These are phyloP conservation scores for Calocybe gangraenosa DNA, from an alignment of 768 basidiomycete genomes.

Conservation along the genomic window DNA sequence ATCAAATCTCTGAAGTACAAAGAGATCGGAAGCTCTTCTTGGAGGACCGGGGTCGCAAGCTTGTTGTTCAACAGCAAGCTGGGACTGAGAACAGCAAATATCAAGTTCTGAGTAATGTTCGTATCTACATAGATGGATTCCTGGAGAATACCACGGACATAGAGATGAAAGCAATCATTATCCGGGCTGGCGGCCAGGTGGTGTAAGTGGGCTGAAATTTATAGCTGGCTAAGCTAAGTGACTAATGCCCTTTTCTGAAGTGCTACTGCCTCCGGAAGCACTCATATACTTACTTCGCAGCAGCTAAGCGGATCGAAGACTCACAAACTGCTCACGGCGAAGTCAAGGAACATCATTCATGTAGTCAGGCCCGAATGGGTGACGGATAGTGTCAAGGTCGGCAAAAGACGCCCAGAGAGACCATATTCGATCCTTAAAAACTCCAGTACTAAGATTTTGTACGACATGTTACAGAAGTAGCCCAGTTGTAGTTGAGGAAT, in stretches of 20 bases:
- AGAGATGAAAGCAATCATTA: slow-evolving; percentile 69
- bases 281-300: slow-evolving; percentile 77
- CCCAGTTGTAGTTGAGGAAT: background rate
- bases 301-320: slow-evolving; percentile 69
- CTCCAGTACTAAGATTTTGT: slow-evolving; percentile 30
- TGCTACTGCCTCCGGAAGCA: slow-evolving; percentile 54
- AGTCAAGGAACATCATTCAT: slow-evolving; percentile 43
- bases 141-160: slow-evolving; percentile 70
- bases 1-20: slow-evolving; percentile 56
- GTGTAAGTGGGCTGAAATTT: slow-evolving; percentile 41
- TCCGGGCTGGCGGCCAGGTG: slow-evolving; percentile 61
- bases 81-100: slow-evolving; percentile 18
- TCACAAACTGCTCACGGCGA: slow-evolving; percentile 54
- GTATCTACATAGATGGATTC: slow-evolving; percentile 70
- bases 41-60: slow-evolving; percentile 41
- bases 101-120: slow-evolving; percentile 40
- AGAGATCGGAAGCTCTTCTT: slow-evolving; percentile 33
- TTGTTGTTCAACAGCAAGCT: slow-evolving; percentile 26
- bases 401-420: slow-evolving; percentile 58
- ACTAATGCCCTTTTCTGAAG: slow-evolving; percentile 29
- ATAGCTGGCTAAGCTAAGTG: slow-evolving; percentile 5
- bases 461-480: slow-evolving; percentile 29
- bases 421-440: slow-evolving; percentile 48
- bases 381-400: slow-evolving; percentile 57
- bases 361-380: slow-evolving; percentile 80